phyloP scores from a whole-genome alignment of 1,139 yeast genomes.

The Debaryomycetaceae sp. region DNA sequence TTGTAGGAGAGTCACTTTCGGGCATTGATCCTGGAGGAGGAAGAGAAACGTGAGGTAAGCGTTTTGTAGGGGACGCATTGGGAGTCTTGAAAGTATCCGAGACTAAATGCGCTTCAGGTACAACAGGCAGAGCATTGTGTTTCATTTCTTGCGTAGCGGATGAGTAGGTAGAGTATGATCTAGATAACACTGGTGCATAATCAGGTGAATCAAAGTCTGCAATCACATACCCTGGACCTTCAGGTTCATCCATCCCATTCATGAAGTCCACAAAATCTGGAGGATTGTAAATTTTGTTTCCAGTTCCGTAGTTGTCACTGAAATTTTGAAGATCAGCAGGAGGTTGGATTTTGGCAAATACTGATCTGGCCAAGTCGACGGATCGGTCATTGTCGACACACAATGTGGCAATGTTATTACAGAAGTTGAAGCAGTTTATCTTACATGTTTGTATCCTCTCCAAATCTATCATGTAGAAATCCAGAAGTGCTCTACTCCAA shows the following conservation, averaged over 20 bases:
- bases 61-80: background rate
- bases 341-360: slow-evolving; percentile 68
- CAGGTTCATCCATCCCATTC: slow-evolving; percentile 33
- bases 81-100: background rate
- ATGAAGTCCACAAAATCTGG: slow-evolving; percentile 44
- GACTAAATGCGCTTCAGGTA: background rate
- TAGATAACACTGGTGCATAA: slow-evolving; percentile 28
- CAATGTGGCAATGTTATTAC: slow-evolving; percentile 70
- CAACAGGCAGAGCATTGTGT: background rate
- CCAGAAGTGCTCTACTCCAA: slow-evolving; percentile 70
- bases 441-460: slow-evolving; percentile 76
- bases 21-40: slow-evolving; percentile 14
- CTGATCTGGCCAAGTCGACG: slow-evolving; percentile 66
- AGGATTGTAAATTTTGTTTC: slow-evolving; percentile 57
- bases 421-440: slow-evolving; percentile 77
- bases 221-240: slow-evolving; percentile 16
- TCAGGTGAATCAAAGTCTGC: slow-evolving; percentile 40
- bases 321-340: slow-evolving; percentile 57
- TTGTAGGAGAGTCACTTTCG: slow-evolving; percentile 18
- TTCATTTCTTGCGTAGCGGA: slow-evolving; percentile 10
- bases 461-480: slow-evolving; percentile 72
- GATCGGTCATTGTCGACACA: slow-evolving; percentile 79
- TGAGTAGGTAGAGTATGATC: slow-evolving; percentile 31
- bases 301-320: slow-evolving; percentile 60
- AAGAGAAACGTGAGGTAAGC: slow-evolving; percentile 9